Evolutionary conservation across 306 rosid genomes (phyloP).

Genomic region (Rubus idaeus): DNA sequence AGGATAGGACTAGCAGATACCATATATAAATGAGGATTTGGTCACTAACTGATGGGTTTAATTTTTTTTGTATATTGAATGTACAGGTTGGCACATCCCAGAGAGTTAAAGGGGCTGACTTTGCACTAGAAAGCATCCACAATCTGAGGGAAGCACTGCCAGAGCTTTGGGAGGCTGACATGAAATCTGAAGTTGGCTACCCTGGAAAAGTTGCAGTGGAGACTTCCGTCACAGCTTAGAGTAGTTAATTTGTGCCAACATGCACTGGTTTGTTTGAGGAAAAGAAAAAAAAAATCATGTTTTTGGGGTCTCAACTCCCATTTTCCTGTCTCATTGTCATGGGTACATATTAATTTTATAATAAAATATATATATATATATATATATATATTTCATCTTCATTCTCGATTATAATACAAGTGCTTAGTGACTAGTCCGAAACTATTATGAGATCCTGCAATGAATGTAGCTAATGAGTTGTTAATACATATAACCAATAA

Average conservation of each 20-base stretch:
- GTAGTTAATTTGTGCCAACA: background rate
- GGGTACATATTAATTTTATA: background rate
- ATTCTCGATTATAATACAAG: background rate
- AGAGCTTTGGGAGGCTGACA: slow-evolving; percentile 76
- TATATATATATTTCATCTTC: background rate
- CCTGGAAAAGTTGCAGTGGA: slow-evolving; percentile 75
- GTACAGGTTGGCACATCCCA: slow-evolving; percentile 80
- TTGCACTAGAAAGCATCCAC: slow-evolving; percentile 91
- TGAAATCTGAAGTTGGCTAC: slow-evolving; percentile 66
- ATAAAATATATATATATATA: slow-evolving; percentile 1
- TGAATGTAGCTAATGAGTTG: background rate
- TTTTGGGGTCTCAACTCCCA: slow-evolving; percentile 4
- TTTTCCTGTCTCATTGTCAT: slow-evolving; percentile 5
- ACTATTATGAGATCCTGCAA: background rate
- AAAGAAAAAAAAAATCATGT: background rate
- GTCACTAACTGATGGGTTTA: background rate
- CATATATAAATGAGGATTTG: background rate
- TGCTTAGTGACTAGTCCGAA: background rate
- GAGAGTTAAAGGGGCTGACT: slow-evolving; percentile 88
- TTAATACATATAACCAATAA: background rate
- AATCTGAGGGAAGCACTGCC: slow-evolving; percentile 89
- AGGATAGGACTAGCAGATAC: background rate
- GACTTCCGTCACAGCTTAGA: slow-evolving; percentile 79
- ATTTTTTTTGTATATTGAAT: background rate
- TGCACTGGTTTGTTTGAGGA: background rate